A percentile compares a stretch with the other conserved stretches of the same genome.
These are phyloP conservation scores for Scedosporium dehoogii DNA, from an alignment of 2,329 filamentous ascomycete species.

Conservation along the genomic window DNA sequence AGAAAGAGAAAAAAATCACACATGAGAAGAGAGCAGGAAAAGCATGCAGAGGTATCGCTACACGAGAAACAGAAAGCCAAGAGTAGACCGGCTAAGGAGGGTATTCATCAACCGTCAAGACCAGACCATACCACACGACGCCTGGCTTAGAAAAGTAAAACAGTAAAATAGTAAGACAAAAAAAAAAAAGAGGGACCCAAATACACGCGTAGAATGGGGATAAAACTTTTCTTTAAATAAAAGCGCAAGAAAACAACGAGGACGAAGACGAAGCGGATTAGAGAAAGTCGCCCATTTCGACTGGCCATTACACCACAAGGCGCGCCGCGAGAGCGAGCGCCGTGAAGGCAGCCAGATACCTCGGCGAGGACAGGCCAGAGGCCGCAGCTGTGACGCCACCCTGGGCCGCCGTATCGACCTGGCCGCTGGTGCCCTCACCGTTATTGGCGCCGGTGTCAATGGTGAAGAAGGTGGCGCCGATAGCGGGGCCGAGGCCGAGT, in stretches of 20 bases:
- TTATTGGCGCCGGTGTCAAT: constrained; percentile 13
- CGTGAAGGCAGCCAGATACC: neutral
- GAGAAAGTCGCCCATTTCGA: too few species aligned
- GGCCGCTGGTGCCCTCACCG: constrained; percentile 1
- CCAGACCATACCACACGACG: neutral
- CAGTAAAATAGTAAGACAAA: neutral
- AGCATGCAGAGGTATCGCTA: neutral
- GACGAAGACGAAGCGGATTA: neutral
- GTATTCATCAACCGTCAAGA: neutral
- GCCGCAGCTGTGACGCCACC: neutral
- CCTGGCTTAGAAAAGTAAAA: neutral
- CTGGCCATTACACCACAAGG: neutral
- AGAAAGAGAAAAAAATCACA: too few species aligned
- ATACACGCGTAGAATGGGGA: too few species aligned
- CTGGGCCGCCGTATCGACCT: neutral
- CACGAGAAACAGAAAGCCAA: neutral
- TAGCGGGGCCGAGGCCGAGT: constrained; percentile 16
- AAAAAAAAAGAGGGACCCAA: too few species aligned
- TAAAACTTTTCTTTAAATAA: neutral
- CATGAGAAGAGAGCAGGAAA: neutral
- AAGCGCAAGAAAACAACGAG: neutral
- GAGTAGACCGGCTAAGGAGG: neutral
- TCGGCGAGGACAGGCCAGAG: neutral
- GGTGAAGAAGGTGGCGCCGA: constrained; percentile 18
- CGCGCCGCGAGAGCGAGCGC: neutral